These are phyloP conservation scores for Murraya koenigii DNA, from an alignment of 345 rosid genomes.

Conservation along the genomic window DNA sequence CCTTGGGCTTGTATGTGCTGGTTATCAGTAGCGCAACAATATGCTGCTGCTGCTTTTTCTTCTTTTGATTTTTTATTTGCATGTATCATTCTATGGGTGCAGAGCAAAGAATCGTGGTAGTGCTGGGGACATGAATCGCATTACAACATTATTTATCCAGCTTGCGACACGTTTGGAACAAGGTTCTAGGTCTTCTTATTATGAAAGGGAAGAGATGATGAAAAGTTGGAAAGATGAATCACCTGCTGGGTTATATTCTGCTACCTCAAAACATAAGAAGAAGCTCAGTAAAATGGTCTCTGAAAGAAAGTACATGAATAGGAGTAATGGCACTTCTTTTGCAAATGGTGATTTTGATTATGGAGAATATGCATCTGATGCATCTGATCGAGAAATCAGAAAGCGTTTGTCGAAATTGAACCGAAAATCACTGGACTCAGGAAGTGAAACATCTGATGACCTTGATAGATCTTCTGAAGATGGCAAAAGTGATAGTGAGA, in stretches of 20 bases:
- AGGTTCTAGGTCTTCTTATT: conserved; percentile 67
- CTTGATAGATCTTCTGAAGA: conserved; percentile 59
- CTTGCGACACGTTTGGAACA: conserved; percentile 90
- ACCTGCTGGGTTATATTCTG: conserved; percentile 39
- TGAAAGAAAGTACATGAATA: conserved; percentile 68
- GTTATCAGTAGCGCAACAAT: background rate
- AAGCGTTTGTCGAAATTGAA: conserved; percentile 82
- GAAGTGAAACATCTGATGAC: conserved; percentile 91
- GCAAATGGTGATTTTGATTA: conserved; percentile 53
- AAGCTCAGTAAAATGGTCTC: conserved; percentile 43
- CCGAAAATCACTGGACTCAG: conserved; percentile 76
- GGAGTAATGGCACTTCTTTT: conserved; percentile 53
- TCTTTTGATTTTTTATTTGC: conserved; percentile 12
- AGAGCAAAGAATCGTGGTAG: conserved; percentile 81
- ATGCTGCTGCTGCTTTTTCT: background rate
- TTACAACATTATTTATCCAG: conserved; percentile 69
- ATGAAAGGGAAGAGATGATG: conserved; percentile 76
- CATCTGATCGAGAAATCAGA: conserved; percentile 89
- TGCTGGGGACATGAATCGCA: conserved; percentile 71
- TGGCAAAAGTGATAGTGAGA: conserved; percentile 61
- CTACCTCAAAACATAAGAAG: conserved; percentile 63
- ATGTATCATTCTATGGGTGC: conserved; percentile 26
- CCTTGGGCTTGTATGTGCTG: background rate
- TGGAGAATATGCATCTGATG: conserved; percentile 82
- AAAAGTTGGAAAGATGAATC: conserved; percentile 83